Evolutionary conservation across 2,329 filamentous ascomycete genomes (phyloP), one percentile per base, ranked within the genome.

Genomic region (Fusarium nurragi): DNA sequence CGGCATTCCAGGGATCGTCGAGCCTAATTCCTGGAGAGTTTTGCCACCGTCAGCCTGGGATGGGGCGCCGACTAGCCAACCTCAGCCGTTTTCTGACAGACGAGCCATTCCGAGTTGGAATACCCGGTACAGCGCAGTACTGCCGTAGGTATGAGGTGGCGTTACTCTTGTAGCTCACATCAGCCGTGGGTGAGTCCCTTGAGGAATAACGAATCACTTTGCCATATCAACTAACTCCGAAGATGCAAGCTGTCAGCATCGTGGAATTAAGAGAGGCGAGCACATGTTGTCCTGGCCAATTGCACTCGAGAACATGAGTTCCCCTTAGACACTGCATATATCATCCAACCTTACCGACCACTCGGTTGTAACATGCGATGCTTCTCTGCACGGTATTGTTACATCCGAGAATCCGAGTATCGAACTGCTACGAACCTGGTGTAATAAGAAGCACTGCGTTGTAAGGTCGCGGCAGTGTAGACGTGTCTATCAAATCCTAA

Each of bases 61-160:
- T 34, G 32, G 16, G 30, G 16, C 30, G 16, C 30, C 14, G 30
- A 34, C 32, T 34, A 34, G 32, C 34, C 34, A 19, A 44, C 60
- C 57, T 48, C 30, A 50, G 39, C 57, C 43, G 56, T 59, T 59
- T 39, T 58, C 48, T 64, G 53, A 51, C 38, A 67, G 40, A 22
- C 37, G n/a, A 43, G 16, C 23, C 52, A 28, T 52, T 32, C 44
- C 26, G 43, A 43, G 16, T 21, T n/a, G n/a, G n/a, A n/a, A n/a
- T n/a, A n/a, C n/a, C n/a, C 26, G 5, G 12, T 14, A 43, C 19
- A 43, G 41, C 22, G 13, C 36, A 16, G 19, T 23, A 43, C 30
- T 50, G 19, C 37, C 25, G 47, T 50, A 40, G 28, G 9, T n/a
- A 21, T 5, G 9, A 34, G 32, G 21, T 60, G 38, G 41, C 47